A percentile compares a stretch with the other conserved stretches of the same genome.
Evolutionary conservation across 2,329 filamentous ascomycete genomes (phyloP).

Genomic region (Bisporella sp.): DNA sequence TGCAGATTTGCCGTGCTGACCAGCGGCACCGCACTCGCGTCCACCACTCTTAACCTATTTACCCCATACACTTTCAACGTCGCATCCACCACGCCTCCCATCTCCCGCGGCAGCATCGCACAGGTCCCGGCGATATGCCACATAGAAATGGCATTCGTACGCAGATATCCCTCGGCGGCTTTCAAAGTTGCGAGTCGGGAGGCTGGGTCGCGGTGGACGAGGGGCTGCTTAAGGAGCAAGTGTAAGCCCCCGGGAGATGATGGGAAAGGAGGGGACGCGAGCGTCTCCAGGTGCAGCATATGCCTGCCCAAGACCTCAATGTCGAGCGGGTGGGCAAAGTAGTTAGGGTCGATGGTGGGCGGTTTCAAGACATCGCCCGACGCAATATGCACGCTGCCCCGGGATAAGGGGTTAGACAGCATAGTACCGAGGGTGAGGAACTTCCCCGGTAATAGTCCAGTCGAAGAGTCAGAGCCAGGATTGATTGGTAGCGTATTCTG

Average conservation of each 20-base stretch:
- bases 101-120: neutral
- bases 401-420: slow-evolving; percentile 32
- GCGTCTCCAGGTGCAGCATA: slow-evolving; percentile 25
- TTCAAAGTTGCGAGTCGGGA: neutral
- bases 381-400: slow-evolving; percentile 33
- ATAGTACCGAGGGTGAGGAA: slow-evolving; percentile 26
- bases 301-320: slow-evolving; percentile 32
- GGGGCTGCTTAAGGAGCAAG: slow-evolving; percentile 1
- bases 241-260: slow-evolving; percentile 17
- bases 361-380: slow-evolving; percentile 28
- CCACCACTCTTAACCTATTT: neutral
- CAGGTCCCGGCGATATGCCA: neutral
- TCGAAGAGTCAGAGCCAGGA: neutral
- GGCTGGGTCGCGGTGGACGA: neutral
- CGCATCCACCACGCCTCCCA: neutral
- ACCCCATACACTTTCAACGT: neutral
- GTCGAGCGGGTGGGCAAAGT: slow-evolving; percentile 35
- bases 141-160: neutral
- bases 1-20: neutral
- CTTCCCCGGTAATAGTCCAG: neutral
- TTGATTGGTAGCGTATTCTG: too few species aligned
- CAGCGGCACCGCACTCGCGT: neutral
- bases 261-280: slow-evolving; percentile 21
- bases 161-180: slow-evolving; percentile 10
- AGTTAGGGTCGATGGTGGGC: slow-evolving; percentile 34